Evolutionary conservation across 495 filamentous ascomycete species (phyloP).

Genomic region (Aspergillus sclerotioniger): DNA sequence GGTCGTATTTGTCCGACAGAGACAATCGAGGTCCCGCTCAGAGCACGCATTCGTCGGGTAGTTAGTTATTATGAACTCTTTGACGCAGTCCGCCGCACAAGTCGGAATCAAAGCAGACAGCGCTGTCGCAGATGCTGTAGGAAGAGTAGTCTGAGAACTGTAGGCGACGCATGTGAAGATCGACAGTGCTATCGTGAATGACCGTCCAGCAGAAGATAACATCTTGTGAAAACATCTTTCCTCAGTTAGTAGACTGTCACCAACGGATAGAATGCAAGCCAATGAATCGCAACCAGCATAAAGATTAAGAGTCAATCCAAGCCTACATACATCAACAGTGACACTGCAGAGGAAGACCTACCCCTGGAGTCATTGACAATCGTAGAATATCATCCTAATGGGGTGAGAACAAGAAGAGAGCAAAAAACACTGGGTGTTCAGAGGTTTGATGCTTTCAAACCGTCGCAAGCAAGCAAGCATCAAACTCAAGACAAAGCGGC

Average conservation of each 20-base stretch:
- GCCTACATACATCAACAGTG: slow-evolving; percentile 22
- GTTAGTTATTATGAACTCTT: slow-evolving; percentile 58
- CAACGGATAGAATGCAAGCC: background rate
- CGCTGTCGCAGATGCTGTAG: slow-evolving; percentile 19
- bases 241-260: slow-evolving; percentile 2
- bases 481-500: background rate
- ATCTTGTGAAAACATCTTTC: slow-evolving; percentile 18
- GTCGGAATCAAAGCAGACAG: slow-evolving; percentile 50
- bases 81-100: slow-evolving; percentile 63
- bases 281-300: background rate
- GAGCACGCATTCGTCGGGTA: slow-evolving; percentile 52
- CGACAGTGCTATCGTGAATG: slow-evolving; percentile 17
- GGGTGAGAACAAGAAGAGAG: slow-evolving; percentile 5
- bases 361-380: slow-evolving; percentile 24
- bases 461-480: background rate
- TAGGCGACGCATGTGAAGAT: slow-evolving; percentile 18
- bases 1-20: slow-evolving; percentile 58
- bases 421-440: slow-evolving; percentile 2
- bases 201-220: slow-evolving; percentile 16
- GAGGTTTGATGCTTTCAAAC: background rate
- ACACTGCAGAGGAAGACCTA: slow-evolving; percentile 25
- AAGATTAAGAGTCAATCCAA: background rate
- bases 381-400: slow-evolving; percentile 28
- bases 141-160: slow-evolving; percentile 14
- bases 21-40: slow-evolving; percentile 54